Base-by-base conservation (phyloP, 495 filamentous ascomycete species). In the Friedmanniomyces endolithicus region DNA sequence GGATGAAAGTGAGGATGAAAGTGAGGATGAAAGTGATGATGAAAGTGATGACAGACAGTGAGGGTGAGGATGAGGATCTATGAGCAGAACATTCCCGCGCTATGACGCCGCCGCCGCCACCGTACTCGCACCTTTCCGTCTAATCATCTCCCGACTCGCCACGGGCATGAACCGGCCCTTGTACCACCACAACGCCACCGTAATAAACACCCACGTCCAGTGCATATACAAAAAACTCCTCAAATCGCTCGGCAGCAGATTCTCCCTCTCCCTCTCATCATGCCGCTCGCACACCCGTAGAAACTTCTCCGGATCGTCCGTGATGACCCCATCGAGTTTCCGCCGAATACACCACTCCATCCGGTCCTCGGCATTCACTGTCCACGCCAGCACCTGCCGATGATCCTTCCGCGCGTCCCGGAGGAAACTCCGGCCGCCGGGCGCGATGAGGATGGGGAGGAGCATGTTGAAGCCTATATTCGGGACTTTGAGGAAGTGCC, bases 381-480 rank as follows among this genome's bases (percentile, higher is more conserved):
- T 95, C 90, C 90, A 97, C 0, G 79, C 71, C 62, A 80, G 85
- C 8, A 95, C 67, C 12, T 74, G 72, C 19, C 84, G 77, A 17
- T 72, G 71, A 17, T 60, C 17, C 6, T 71, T 67, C 41, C 72
- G 72, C 9, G 75, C 75, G 20, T 86, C 78, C 1, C 74, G 73
- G 12, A 87, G 52, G 70, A 95, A 92, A 1, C 66, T 67, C 9
- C 68, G 56, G 1, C 88, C 86, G 49, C 69, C 58, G 0, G 83
- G 83, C 0, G 81, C 77, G 47, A 87, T 75, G 41, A 95, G 73
- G 31, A 78, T 65, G 37, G 74, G 70, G 53, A 83, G 78, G 24
- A 86, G 65, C 63, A 94, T 74, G 70, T 90, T 94, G 72, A 94
- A 87, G 48, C 76, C 75, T 9, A 90, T 71, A 53, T 76, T 70